Evolutionary conservation across 2,329 filamentous ascomycete genomes (phyloP), one percentile per base, ranked within the genome.

Genomic region (Cercospora sojina): DNA sequence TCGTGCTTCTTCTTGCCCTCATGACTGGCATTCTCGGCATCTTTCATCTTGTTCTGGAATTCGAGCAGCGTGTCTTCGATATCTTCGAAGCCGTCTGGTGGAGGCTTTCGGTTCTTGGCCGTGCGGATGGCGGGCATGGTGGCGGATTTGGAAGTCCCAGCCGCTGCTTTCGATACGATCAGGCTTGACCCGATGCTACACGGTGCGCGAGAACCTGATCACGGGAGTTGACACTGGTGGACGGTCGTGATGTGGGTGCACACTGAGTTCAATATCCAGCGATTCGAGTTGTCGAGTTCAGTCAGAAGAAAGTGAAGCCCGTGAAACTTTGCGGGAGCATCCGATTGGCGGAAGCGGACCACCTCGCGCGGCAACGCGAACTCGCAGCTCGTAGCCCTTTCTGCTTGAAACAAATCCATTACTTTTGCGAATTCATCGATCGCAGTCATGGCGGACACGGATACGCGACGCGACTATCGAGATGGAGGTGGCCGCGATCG

Each of bases 31-130:
- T 96, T 96, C 78, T 97, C 93, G 61, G 95, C 95, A 77, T 96
- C 92, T 80, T 94, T 95, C 91, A 96, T 94, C 83, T 93, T 93
- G 84, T 93, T 94, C 75, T 85, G 83, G 81, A 95, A 95, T 75
- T 93, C 89, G 73, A 95, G 86, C 49, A 95, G 88, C 73, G 92
- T 92, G 77, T 93, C 90, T 79, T 94, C 91, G 79, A 96, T 92
- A 77, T 96, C 92, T 76, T 89, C 88, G 83, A 95, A 96, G 79
- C 92, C 92, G 63, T 91, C 91, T 61, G 92, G 92, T 55, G 92
- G 91, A 61, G 91, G 88, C 83, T 94, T 95, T 77, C 89, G 87
- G 80, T 91, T 91, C 69, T 88, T 89, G 56, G 88, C 84, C 71
- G 90, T 89, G 68, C 92, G 87, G 72, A 94, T 88, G 62, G 91